Conservation (phyloP, 1,284 basidiomycete species). For the Sutorius eximius region DNA sequence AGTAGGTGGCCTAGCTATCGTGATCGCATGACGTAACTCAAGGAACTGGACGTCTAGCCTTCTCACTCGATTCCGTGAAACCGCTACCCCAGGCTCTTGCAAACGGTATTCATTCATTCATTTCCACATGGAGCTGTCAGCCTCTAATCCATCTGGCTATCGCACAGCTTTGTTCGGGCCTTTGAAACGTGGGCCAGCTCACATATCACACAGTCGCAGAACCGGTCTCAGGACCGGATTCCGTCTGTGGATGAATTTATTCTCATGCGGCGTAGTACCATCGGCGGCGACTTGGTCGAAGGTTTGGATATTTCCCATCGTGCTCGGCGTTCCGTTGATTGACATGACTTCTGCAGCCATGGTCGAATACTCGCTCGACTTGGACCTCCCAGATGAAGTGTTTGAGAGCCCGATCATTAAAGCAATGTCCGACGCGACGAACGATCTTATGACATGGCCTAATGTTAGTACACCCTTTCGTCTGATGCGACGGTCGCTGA, state of each 20-base stretch:
- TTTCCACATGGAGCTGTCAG: not conserved
- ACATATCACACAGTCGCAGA: conserved; percentile 42
- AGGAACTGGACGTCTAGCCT: conserved; percentile 29
- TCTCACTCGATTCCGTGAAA: conserved; percentile 39
- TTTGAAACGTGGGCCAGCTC: conserved; percentile 42
- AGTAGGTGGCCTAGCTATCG: conserved; percentile 30
- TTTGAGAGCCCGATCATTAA: conserved; percentile 42
- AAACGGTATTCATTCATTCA: conserved; percentile 29
- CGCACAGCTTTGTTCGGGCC: conserved; percentile 39
- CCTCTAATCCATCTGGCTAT: not conserved
- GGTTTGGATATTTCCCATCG: conserved; percentile 28
- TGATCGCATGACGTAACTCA: conserved; percentile 16
- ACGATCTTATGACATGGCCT: conserved; percentile 53
- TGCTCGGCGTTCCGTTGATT: not conserved
- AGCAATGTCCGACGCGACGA: conserved; percentile 46
- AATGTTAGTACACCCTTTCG: conserved; percentile 37
- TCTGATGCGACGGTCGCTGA: conserved; percentile 6
- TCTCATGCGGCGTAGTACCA: conserved; percentile 43
- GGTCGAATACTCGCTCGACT: conserved; percentile 47
- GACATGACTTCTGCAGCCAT: conserved; percentile 35
- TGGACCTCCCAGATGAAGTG: conserved; percentile 46
- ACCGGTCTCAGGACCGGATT: conserved; percentile 39
- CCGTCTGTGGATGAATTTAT: conserved; percentile 46
- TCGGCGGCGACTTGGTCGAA: conserved; percentile 48
- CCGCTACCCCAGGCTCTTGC: conserved; percentile 40